Conservation (phyloP, 2,329 filamentous ascomycete species). For the Claviceps purpurea region DNA sequence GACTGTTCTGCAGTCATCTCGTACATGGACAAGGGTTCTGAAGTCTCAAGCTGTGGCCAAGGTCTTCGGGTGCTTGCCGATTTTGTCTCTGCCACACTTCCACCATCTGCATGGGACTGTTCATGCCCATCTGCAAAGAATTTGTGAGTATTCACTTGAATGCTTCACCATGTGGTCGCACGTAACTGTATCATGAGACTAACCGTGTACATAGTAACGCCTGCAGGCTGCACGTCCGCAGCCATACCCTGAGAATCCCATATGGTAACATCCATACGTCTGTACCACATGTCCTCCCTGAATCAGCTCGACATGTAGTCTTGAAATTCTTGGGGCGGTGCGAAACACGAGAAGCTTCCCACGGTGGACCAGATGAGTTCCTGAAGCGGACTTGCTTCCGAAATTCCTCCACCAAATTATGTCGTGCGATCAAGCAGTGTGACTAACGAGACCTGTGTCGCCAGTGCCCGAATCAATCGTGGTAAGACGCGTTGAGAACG, state of each 20-base stretch:
- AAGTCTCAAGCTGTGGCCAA: neutral
- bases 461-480: neutral
- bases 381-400: neutral
- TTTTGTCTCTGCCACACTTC: neutral
- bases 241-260: neutral
- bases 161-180: too few relatives aligned
- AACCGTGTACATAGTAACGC: too few relatives aligned
- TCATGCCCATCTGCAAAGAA: neutral
- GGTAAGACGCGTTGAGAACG: neutral
- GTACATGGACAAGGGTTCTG: neutral
- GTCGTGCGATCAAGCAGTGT: neutral
- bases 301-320: neutral
- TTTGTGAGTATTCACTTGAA: neutral
- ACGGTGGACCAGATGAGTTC: neutral
- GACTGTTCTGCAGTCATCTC: neutral
- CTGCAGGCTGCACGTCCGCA: too few relatives aligned
- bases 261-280: neutral
- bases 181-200: too few relatives aligned
- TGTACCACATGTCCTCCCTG: neutral
- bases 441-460: neutral
- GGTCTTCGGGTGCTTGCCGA: neutral
- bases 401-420: neutral
- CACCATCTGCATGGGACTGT: neutral
- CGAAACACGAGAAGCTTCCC: too few relatives aligned
- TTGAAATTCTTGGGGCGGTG: too few relatives aligned